Evolutionary conservation across 2,329 filamentous ascomycete genomes (phyloP), one percentile per base, ranked within the genome.

Genomic region (Scedosporium aurantiacum): DNA sequence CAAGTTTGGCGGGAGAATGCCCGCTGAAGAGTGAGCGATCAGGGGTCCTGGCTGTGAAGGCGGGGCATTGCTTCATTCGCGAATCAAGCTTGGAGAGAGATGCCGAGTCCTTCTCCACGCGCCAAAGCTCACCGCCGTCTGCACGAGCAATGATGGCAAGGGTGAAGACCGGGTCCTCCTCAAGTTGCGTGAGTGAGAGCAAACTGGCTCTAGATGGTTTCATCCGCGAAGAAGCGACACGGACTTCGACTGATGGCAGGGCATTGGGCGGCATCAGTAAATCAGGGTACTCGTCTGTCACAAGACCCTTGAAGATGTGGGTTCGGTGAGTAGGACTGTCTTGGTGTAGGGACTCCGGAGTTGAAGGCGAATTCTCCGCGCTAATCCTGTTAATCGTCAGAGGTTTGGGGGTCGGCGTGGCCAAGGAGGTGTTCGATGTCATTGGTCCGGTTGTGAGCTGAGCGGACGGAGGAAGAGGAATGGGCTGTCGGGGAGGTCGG

Each of bases 131-230:
- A 61, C 82, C 83, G 2, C 83, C 78, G 64, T 91, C 85, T 0
- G 86, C 87, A 61, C 92, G 86, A 8, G 89, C 89, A 67, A 91
- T 88, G 41, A 99, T 78, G 18, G 91, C 92, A 60, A 99, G 78
- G 0, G 91, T 96, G 69, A 97, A 97, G 0, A 97, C 93, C 0
- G 92, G 91, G 67, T 97, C 92, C 70, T 96, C 93, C 62, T 97
- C 92, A 21, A 89, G 78, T 64, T 90, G 87, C 58, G 85, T 93
- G 10, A 91, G 78, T 1, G 86, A 89, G 68, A 96, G 78, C 66
- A 94, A 83, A 70, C 92, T 97, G 43, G 91, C 86, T 65, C 93
- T 82, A 0, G 93, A 96, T 14, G 93, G 94, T 70, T 90, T 91
- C 79, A 99, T 86, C n/a, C 94, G 86, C 23, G 94, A 97, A 4